phyloP scores from a whole-genome alignment of 331 rosid genomes.

The Quercus tomentella region DNA sequence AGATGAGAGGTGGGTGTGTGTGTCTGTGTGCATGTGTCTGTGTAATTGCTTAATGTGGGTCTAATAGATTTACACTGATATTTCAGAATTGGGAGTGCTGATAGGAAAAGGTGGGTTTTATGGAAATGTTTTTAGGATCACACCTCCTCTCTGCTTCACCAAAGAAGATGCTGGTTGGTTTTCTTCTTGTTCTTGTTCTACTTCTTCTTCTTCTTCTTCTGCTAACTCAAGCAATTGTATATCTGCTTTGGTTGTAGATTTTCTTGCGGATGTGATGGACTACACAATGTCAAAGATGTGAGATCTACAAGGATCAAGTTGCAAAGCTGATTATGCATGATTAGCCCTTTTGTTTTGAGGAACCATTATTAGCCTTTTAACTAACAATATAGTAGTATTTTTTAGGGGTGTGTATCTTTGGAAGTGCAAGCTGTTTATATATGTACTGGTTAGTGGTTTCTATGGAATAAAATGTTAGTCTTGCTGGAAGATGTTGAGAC shows the following conservation, averaged over 20 bases:
- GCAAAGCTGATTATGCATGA: neutral
- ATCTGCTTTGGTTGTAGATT: conserved; percentile 26
- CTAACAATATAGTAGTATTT: neutral
- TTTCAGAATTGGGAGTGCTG: conserved; percentile 47
- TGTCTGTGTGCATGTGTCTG: neutral
- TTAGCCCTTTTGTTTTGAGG: neutral
- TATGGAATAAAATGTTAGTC: neutral
- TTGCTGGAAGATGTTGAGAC: neutral
- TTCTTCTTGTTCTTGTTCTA: neutral
- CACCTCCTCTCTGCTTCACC: conserved; percentile 46
- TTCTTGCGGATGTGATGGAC: conserved; percentile 48
- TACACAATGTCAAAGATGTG: conserved; percentile 39
- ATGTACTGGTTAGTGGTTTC: neutral
- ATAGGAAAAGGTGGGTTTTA: conserved; percentile 41
- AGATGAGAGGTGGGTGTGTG: conserved; percentile 36
- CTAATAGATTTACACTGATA: neutral
- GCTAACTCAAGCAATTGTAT: conserved; percentile 16
- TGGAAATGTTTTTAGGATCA: conserved; percentile 41
- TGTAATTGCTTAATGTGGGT: neutral
- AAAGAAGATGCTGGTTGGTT: conserved; percentile 49
- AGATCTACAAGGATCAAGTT: neutral
- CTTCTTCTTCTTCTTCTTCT: neutral
- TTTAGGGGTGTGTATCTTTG: neutral
- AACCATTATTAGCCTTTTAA: neutral
- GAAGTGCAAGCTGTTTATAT: neutral